Base-by-base conservation (phyloP, 305 asterid genomes). In the Rubia peregrina region DNA sequence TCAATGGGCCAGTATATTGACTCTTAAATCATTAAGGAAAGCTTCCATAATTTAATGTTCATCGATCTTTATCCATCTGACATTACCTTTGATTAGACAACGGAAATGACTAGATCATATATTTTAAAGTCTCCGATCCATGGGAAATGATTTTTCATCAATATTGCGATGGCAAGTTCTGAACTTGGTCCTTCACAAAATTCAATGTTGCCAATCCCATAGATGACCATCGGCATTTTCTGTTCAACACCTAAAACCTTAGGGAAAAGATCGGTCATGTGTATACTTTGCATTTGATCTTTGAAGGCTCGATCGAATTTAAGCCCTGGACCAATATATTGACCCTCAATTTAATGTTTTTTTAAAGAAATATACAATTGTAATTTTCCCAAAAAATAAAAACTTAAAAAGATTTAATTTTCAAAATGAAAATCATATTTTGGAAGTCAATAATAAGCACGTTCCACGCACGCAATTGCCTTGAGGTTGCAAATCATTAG, bases 101-200 rank as follows among this genome's bases (percentile, higher is more conserved):
- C 36, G 64, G 96, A 89, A 48, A 93, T 87, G 74, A 89, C 72
- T 0, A 97, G 96, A 80, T 92, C 98, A 67, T 89, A 89, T 62
- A 92, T 86, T 78, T 90, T 81, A 24, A 92, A 71, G 3, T 80
- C 95, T 26, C 94, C 94, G 22, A 90, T 82, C 97, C 96, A 90
- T 65, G 75, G 79, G 19, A 89, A 84, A 36, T 78, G 81, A 80
- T 85, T 83, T 84, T 84, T 90, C 85, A 90, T 77, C 85, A 87
- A 67, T 73, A 92, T 67, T 59, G 96, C 94, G 21, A 87, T 83
- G 74, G 92, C 73, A 44, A 92, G 94, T 74, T 90, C 97, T 80
- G 85, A 66, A 42, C 91, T 71, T 16, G 96, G 92, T 67, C 87
- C 73, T 33, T 89, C 94, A 61, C 65, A 86, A 17, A 87, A 84